These are phyloP conservation scores for Asterophora lycoperdoides DNA, from an alignment of 768 basidiomycete species.

Conservation along the genomic window DNA sequence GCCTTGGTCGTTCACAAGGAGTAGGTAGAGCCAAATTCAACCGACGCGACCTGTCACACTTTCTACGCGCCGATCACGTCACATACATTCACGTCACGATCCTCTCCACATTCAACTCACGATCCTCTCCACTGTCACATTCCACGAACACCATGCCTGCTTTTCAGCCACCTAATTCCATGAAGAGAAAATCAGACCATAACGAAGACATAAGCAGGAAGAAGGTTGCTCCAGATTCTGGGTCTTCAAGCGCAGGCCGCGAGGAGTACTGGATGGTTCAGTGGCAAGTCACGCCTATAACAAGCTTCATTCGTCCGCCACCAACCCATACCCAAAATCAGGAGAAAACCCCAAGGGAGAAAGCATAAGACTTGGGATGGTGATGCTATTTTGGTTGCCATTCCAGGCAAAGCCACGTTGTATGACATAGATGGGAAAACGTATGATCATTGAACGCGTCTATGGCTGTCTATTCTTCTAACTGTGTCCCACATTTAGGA, in stretches of 20 bases:
- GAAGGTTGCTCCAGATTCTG: constrained; percentile 22
- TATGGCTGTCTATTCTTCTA: not conserved
- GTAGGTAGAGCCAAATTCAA: not conserved
- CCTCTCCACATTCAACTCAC: too few species aligned
- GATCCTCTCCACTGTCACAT: too few species aligned
- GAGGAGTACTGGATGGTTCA: constrained; percentile 70
- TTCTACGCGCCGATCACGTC: not conserved
- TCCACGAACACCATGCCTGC: constrained; percentile 24
- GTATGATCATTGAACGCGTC: constrained; percentile 37
- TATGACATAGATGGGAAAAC: constrained; percentile 62
- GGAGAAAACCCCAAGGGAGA: constrained; percentile 66
- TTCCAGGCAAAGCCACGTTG: constrained; percentile 41
- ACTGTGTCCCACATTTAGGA: constrained; percentile 29
- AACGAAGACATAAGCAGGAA: constrained; percentile 27
- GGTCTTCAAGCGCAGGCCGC: not conserved
- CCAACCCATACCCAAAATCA: constrained; percentile 20
- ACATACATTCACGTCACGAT: not conserved
- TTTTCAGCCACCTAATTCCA: constrained; percentile 24
- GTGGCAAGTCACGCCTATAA: constrained; percentile 43
- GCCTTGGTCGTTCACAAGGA: not conserved
- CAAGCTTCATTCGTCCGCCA: not conserved
- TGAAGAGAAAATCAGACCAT: constrained; percentile 35
- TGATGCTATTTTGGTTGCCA: constrained; percentile 61
- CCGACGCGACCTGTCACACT: constrained; percentile 9
- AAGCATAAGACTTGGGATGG: constrained; percentile 94